Base-by-base conservation (phyloP, 257 asterid species). In the Nemophila menziesii region DNA sequence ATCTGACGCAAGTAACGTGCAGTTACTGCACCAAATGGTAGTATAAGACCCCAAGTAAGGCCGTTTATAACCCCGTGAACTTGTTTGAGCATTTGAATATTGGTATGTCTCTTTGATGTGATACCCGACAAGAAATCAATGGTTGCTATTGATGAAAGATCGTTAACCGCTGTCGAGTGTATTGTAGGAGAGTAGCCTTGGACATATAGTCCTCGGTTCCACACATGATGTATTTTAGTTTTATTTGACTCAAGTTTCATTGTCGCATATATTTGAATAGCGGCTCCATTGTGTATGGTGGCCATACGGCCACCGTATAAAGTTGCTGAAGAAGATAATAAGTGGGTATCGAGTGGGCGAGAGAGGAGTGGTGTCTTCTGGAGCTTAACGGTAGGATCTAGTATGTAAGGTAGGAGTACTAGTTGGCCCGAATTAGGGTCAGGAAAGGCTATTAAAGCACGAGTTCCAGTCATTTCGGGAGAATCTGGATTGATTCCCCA, bases 131-230 rank as follows among this genome's bases (percentile, higher is more conserved):
- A 22, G 57, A 89, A 56, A 21, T 89, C 85, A 36, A 89, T 19
- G 7, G 95, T 84, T 34, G 82, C 49, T 17, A 46, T 24, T 2
- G 98, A 89, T 10, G 94, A 52, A 18, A 89, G 92, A 24, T 89
- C 98, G 49, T 64, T 64, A 4, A 55, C 11, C 3, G 70, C 51
- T 0, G 94, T 84, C 13, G 75, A 85, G 36, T 89, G 98, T 41
- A 89, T 80, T 0, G 95, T 72, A 0, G 97, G 95, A 26, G 95
- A 89, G 80, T 89, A 84, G 8, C 97, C 97, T 52, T 84, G 97
- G 13, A 89, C 97, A 52, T 83, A 84, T 0, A 80, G 53, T 4
- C 95, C 95, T 0, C 92, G 70, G 62, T 84, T 89, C 97, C 97
- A 89, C 0, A 75, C 63, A 43, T 73, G 66, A n/a, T 89, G 86